These are phyloP conservation scores for Artemisia annua DNA, from an alignment of 129 eudicot species.

Conservation along the genomic window DNA sequence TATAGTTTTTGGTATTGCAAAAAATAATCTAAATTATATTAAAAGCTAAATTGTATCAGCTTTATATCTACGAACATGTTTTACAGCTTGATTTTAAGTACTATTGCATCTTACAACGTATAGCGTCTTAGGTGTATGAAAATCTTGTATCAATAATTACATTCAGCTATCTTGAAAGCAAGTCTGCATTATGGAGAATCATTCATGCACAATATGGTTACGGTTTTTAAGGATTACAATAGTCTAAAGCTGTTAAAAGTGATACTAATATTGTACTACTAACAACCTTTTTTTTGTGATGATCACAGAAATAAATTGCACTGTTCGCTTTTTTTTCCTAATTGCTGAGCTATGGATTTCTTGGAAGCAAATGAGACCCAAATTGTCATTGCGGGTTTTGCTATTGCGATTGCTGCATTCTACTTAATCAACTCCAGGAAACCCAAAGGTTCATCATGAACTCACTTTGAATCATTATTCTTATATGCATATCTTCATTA, in stretches of 20 bases:
- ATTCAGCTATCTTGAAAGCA: constrained; percentile 9
- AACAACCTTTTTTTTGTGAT: constrained; percentile 26
- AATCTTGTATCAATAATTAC: constrained; percentile 15
- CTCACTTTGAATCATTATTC: constrained; percentile 20
- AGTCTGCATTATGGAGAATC: not conserved
- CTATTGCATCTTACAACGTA: not conserved
- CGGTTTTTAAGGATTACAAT: not conserved
- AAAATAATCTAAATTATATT: no score
- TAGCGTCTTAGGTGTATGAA: constrained; percentile 9
- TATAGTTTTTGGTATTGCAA: no score
- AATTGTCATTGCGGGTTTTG: constrained; percentile 22
- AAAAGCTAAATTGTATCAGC: no score
- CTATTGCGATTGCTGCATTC: constrained; percentile 31
- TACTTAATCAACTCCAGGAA: constrained; percentile 22
- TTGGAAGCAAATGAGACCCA: constrained; percentile 24
- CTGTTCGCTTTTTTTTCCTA: not conserved
- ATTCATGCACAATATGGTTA: not conserved
- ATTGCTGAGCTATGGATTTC: constrained; percentile 26
- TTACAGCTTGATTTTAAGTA: no score
- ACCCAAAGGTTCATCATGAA: constrained; percentile 29
- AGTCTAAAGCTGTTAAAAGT: not conserved
- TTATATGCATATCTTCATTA: constrained; percentile 1
- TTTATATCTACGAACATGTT: no score
- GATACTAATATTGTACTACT: constrained; percentile 6
- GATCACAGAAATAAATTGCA: constrained; percentile 9